These are phyloP conservation scores for Thelonectria olida DNA, from an alignment of 2,329 filamentous ascomycete genomes.

Conservation along the genomic window DNA sequence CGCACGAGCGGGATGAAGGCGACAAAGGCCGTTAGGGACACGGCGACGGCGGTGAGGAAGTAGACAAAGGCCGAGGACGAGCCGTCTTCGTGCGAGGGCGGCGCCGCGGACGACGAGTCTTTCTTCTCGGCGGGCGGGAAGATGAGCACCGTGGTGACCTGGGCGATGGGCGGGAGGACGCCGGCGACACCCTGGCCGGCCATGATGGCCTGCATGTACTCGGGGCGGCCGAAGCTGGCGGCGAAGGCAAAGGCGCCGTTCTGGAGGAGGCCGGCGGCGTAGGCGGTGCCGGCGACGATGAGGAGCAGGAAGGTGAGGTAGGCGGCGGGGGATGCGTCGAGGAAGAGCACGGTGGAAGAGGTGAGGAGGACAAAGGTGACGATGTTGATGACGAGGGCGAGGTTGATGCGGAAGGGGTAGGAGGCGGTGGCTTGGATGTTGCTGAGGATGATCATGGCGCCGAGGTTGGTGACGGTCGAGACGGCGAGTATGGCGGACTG, in stretches of 20 bases:
- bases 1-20: slow-evolving; percentile 79
- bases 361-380: slow-evolving; percentile 80
- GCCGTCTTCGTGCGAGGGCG: slow-evolving; percentile 26
- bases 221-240: slow-evolving; percentile 81
- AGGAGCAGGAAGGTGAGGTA: slow-evolving; percentile 86
- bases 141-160: slow-evolving; percentile 82
- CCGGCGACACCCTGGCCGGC: slow-evolving; percentile 91
- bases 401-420: slow-evolving; percentile 86
- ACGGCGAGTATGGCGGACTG: slow-evolving; percentile 90
- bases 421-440: slow-evolving; percentile 84
- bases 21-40: slow-evolving; percentile 75
- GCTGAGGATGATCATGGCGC: slow-evolving; percentile 78
- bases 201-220: slow-evolving; percentile 98
- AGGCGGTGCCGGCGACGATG: slow-evolving; percentile 82
- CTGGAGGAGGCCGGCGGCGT: slow-evolving; percentile 86
- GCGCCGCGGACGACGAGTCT: slow-evolving; percentile 33
- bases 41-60: slow-evolving; percentile 85
- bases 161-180: slow-evolving; percentile 86
- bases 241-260: slow-evolving; percentile 96
- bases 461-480: slow-evolving; percentile 84
- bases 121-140: slow-evolving; percentile 51
- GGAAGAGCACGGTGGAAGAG: slow-evolving; percentile 77
- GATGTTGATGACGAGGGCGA: slow-evolving; percentile 81
- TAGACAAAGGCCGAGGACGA: slow-evolving; percentile 81
- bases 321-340: slow-evolving; percentile 64